A percentile compares a stretch with the other conserved stretches of the same genome.
Evolutionary conservation across 1,284 basidiomycete genomes (phyloP).

Genomic region (Pseudozyma pruni): DNA sequence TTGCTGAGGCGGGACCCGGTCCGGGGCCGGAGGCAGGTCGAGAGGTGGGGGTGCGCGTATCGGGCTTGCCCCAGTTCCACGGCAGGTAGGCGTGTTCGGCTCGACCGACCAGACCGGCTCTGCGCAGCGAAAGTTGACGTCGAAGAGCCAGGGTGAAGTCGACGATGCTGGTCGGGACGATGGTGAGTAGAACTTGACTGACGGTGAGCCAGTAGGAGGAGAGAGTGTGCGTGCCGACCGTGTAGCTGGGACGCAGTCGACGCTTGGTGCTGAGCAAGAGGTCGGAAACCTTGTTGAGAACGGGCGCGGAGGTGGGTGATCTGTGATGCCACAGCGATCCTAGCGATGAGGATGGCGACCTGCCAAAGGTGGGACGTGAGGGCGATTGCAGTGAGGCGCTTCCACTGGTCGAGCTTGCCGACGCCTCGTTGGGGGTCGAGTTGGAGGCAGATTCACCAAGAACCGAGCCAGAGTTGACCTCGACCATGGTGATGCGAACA

Average conservation of each 20-base stretch:
- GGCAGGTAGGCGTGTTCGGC: constrained; percentile 50
- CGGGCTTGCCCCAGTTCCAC: constrained; percentile 32
- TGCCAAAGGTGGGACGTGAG: constrained; percentile 27
- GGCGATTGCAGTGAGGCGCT: constrained; percentile 21
- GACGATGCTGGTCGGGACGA: constrained; percentile 42
- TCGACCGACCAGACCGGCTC: constrained; percentile 38
- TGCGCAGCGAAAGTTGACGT: constrained; percentile 40
- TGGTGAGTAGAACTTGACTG: constrained; percentile 39
- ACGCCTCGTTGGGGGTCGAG: constrained; percentile 2
- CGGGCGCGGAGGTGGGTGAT: constrained; percentile 45
- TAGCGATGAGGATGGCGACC: constrained; percentile 47
- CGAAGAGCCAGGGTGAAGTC: constrained; percentile 38
- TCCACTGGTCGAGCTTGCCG: constrained; percentile 6
- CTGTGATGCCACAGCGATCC: constrained; percentile 46
- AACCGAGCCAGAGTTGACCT: constrained; percentile 43
- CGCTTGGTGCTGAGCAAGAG: constrained; percentile 49
- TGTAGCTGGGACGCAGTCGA: constrained; percentile 41
- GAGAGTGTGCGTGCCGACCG: constrained; percentile 34
- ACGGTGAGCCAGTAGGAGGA: constrained; percentile 44
- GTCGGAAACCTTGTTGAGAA: constrained; percentile 43
- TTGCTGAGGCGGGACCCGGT: constrained; percentile 47
- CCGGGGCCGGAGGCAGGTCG: constrained; percentile 41
- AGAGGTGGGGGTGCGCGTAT: too few species aligned
- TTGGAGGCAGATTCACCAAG: constrained; percentile 19
- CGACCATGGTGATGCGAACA: constrained; percentile 47